Evolutionary conservation across 768 basidiomycete genomes (phyloP).

Genomic region (Coprinopsis sp.): DNA sequence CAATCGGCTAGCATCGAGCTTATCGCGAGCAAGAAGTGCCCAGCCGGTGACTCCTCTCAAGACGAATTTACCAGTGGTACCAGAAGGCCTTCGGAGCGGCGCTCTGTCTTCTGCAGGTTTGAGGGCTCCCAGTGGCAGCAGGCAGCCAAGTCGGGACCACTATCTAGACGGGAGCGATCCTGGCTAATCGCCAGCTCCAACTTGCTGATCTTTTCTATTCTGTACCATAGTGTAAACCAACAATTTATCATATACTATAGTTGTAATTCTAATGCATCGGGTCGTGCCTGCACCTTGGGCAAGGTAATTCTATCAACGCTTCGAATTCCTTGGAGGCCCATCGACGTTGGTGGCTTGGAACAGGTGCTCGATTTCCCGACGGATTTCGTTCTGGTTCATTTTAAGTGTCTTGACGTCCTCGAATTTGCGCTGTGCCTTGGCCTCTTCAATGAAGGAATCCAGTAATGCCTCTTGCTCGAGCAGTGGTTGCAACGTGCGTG

Average conservation of each 20-base stretch:
- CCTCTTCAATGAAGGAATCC: constrained; percentile 87
- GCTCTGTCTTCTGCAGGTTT: constrained; percentile 35
- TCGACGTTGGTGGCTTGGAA: constrained; percentile 26
- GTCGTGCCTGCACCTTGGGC: too few relatives aligned
- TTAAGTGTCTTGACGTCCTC: constrained; percentile 90
- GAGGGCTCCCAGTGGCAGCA: constrained; percentile 5
- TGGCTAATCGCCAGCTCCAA: constrained; percentile 3
- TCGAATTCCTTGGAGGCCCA: too few relatives aligned
- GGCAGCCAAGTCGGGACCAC: background rate
- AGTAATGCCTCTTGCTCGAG: constrained; percentile 93
- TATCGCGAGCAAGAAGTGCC: constrained; percentile 58
- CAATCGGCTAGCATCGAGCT: constrained; percentile 44
- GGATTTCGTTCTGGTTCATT: constrained; percentile 75
- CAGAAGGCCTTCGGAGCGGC: constrained; percentile 51
- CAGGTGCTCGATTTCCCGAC: constrained; percentile 75
- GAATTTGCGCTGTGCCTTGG: constrained; percentile 86
- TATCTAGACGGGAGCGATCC: constrained; percentile 5
- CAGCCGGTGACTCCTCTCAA: constrained; percentile 42
- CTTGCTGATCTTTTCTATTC: background rate
- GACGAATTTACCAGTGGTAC: constrained; percentile 25
- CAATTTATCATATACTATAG: too few relatives aligned
- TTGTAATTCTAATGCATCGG: too few relatives aligned
- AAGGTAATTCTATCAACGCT: too few relatives aligned
- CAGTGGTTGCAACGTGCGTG: constrained; percentile 75
- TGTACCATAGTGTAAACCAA: too few relatives aligned